Evolutionary conservation across 805 yeast species (phyloP), one percentile per base, ranked within the genome.

Genomic region (Lipomyces sp.): DNA sequence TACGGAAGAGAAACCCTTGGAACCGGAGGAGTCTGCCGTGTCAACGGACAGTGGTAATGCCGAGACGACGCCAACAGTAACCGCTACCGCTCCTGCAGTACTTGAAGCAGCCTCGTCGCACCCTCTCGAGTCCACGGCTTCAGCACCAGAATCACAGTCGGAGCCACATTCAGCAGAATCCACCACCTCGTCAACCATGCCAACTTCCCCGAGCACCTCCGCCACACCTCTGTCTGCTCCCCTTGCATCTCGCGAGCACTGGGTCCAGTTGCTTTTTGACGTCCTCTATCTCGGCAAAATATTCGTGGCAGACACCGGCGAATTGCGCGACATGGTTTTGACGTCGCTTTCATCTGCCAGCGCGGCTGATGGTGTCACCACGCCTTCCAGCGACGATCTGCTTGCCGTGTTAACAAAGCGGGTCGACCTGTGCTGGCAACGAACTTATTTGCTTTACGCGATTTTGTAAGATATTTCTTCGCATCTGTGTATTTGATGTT

Each of bases 181-280:
- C 10, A 6, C 29, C 29, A 26, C 29, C 29, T 10, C 29, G 6
- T 6, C 6, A 10, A 10, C 7, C 8, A 11, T 14, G 6, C 23
- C 31, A 10, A 4, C 31, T 10, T 6, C 6, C 11, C 42, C 42
- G 7, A 16, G 3, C 18, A 38, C 42, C 31, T 7, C 42, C n/a
- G 8, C 42, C 18, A n/a, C 21, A 23, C 18, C n/a, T 6, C 23
- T 7, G 14, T 33, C 43, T 32, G 35, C 43, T 32, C 18, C 51
- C 2, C n/a, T n/a, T n/a, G n/a, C n/a, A n/a, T n/a, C n/a, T n/a
- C 16, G 24, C 14, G 45, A 45, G 31, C 55, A 50, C 14, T 50
- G 55, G 58, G 22, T 39, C 16, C 58, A 53, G 32, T 35, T 53
- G 10, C 50, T 44, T 16, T 53, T 53, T 37, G 58, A 53, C 39